Conservation (phyloP, 1,284 basidiomycete genomes). For the Caloboletus firmus region DNA sequence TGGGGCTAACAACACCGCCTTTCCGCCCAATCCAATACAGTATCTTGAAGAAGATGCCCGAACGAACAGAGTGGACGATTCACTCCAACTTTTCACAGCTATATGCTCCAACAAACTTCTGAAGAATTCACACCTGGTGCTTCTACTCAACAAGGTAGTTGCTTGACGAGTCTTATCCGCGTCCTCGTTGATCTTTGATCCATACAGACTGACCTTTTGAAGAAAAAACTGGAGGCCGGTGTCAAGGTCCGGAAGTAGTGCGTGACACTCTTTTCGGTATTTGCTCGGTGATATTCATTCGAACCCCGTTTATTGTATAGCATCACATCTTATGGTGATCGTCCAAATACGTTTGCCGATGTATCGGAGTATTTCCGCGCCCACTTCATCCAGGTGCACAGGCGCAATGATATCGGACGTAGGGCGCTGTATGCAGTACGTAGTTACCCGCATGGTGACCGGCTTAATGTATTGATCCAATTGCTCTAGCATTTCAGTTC, state of each 20-base stretch:
- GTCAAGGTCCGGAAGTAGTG: constrained; percentile 70
- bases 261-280: constrained; percentile 28
- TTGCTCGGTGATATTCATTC: constrained; percentile 1
- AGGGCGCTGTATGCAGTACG: constrained; percentile 65
- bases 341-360: constrained; percentile 68
- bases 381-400: constrained; percentile 73
- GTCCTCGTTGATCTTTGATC: constrained; percentile 8
- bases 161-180: neutral
- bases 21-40: constrained; percentile 37
- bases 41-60: constrained; percentile 78
- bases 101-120: constrained; percentile 75
- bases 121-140: constrained; percentile 66
- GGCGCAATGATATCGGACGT: constrained; percentile 58
- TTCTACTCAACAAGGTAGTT: constrained; percentile 73
- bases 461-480: constrained; percentile 14
- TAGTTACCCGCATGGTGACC: constrained; percentile 20
- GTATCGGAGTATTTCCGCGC: constrained; percentile 77
- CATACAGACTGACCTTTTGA: constrained; percentile 61
- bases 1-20: constrained; percentile 11
- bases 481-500: constrained; percentile 67
- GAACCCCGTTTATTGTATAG: constrained; percentile 37
- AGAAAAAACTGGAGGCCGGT: constrained; percentile 63
- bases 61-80: constrained; percentile 78
- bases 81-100: constrained; percentile 69
- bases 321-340: constrained; percentile 76